Percentiles rank a stretch among this genome's conserved stretches.
Evolutionary conservation across 257 asterid genomes (phyloP).

Genomic region (Vinca minor): DNA sequence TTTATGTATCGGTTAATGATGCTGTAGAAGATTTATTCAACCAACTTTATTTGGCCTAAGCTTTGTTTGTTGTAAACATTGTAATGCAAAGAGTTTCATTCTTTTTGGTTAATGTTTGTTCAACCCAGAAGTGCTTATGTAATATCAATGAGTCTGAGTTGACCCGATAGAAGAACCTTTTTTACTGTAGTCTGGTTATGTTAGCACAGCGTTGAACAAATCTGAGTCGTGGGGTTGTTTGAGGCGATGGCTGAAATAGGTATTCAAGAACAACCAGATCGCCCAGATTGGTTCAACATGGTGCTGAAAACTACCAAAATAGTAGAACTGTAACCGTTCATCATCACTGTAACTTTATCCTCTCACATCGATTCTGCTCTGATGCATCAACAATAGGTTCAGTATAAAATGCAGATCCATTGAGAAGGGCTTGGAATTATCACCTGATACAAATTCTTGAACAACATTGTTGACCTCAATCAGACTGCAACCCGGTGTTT

Average conservation of each 20-base stretch:
- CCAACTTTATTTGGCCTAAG: background rate
- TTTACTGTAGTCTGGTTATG: no score
- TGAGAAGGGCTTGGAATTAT: constrained; percentile 42
- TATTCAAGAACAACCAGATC: no score
- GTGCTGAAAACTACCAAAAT: no score
- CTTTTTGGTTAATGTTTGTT: background rate
- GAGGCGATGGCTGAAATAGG: no score
- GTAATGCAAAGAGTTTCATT: background rate
- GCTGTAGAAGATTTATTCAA: background rate
- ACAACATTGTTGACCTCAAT: constrained; percentile 51
- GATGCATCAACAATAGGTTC: constrained; percentile 40
- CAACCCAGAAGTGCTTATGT: background rate
- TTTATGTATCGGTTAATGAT: background rate
- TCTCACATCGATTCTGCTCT: constrained; percentile 17
- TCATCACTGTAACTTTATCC: no score
- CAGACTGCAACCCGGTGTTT: constrained; percentile 54
- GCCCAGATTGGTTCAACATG: no score
- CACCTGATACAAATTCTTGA: constrained; percentile 62
- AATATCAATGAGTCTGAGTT: no score
- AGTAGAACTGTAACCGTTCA: no score
- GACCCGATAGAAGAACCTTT: background rate
- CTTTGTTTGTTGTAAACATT: background rate
- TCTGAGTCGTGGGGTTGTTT: no score
- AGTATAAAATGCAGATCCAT: constrained; percentile 35
- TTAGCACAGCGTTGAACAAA: no score